Base-by-base conservation (phyloP, 768 basidiomycete species). In the Psilocybe tampanensis region DNA sequence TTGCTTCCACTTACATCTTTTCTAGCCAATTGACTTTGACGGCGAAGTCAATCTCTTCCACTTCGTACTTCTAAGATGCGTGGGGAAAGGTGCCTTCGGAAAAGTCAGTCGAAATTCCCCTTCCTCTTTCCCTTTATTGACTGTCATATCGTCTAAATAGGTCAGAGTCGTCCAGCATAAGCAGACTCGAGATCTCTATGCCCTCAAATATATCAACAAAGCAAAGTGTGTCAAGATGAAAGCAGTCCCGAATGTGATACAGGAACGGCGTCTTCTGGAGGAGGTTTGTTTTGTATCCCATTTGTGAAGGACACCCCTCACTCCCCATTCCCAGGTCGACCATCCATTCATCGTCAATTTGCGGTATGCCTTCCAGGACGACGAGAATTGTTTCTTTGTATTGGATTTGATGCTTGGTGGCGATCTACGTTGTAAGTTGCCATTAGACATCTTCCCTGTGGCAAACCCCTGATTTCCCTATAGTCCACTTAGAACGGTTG, bases 151-250 rank as follows among this genome's bases (percentile, higher is more conserved):
- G 44, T 48, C 42, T 65, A 55, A 54, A 41, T 62, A 98, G 96
- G 96, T 99, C 76, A 90, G 97, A 43, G 96, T 99, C 58, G 97
- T 99, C 7, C 96, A 99, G 74, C 97, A 98, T 78, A 99, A 98
- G 70, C 93, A 98, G 72, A 92, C 94, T n/a, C 90, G 93, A 60
- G 90, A 94, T 17, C 82, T 99, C 44, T 98, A 95, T 66, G 97
- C 97, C 5, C 86, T 99, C 72, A 99, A 99, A 74, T 99, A 99
- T 76, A 99, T 99, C 75, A 98, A 98, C 80, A 99, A 99, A 74
- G 72, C 90, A 41, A 95, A 96, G 80, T 97, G 91, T 64, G 94
- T 97, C 60, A 95, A 95, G 80, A 97, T 97, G 94, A 95, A 95
- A 68, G 95, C 95, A 1, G 95, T 98, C 34, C 88, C 93, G 21